A percentile compares a stretch with the other conserved stretches of the same genome.
Evolutionary conservation across 2,329 filamentous ascomycete genomes (phyloP).

Genomic region (Penicillium sp.): DNA sequence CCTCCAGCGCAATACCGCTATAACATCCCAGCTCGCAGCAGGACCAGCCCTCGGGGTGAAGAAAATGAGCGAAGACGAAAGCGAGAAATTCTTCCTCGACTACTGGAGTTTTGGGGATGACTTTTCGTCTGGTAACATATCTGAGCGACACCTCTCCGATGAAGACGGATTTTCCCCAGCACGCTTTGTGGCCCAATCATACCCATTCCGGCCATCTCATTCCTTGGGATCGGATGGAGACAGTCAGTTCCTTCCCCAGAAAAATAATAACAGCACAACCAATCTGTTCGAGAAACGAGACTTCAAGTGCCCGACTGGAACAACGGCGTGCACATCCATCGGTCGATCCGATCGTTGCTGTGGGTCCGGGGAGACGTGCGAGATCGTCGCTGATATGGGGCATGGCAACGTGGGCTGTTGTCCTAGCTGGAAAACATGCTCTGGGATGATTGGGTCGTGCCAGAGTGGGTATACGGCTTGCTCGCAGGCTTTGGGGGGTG

Average conservation of each 20-base stretch:
- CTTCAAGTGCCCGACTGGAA: slow-evolving; percentile 60
- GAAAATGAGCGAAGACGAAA: slow-evolving; percentile 49
- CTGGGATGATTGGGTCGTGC: slow-evolving; percentile 53
- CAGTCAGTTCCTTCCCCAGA: too few species aligned
- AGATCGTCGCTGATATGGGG: slow-evolving; percentile 54
- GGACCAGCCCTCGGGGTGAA: slow-evolving; percentile 33
- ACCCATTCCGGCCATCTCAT: slow-evolving; percentile 12
- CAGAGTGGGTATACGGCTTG: slow-evolving; percentile 56
- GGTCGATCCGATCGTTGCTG: slow-evolving; percentile 61
- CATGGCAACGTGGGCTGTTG: slow-evolving; percentile 62
- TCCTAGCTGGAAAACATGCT: slow-evolving; percentile 54
- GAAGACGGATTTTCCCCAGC: not conserved
- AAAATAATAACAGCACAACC: not conserved
- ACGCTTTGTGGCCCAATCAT: slow-evolving; percentile 15
- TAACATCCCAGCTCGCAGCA: slow-evolving; percentile 32
- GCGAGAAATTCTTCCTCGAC: slow-evolving; percentile 50
- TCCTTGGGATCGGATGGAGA: not conserved
- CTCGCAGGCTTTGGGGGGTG: slow-evolving; percentile 55
- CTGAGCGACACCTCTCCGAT: slow-evolving; percentile 7
- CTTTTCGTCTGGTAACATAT: slow-evolving; percentile 10
- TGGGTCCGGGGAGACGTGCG: slow-evolving; percentile 53
- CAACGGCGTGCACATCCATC: slow-evolving; percentile 55
- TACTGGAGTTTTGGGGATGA: slow-evolving; percentile 44
- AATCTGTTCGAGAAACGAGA: slow-evolving; percentile 35
- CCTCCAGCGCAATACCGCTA: slow-evolving; percentile 28